Evolutionary conservation across 106 monocot genomes (phyloP).

Genomic region (Posidonia australis): DNA sequence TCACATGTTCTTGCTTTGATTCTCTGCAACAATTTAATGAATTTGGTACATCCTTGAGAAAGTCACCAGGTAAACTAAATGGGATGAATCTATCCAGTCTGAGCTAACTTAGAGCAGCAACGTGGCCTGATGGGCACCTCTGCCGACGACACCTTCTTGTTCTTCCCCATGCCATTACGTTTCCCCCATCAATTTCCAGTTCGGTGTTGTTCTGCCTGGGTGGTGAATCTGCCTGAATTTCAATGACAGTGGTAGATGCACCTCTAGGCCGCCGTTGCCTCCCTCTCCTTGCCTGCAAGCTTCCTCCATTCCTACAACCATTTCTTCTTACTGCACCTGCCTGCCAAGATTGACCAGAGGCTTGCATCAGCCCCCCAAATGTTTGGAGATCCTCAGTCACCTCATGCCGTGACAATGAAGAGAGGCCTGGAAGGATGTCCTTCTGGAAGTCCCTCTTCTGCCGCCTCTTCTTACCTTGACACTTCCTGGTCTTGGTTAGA

Average conservation of each 20-base stretch:
- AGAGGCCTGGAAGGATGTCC: slow-evolving; percentile 61
- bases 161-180: slow-evolving; percentile 48
- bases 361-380: slow-evolving; percentile 42
- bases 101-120: slow-evolving; percentile 4
- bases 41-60: no score
- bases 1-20: no score
- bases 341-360: slow-evolving; percentile 33
- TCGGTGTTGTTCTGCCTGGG: slow-evolving; percentile 8
- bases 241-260: background rate
- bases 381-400: slow-evolving; percentile 59
- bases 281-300: slow-evolving; percentile 16
- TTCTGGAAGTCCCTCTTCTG: slow-evolving; percentile 72
- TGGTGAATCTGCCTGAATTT: slow-evolving; percentile 1
- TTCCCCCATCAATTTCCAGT: slow-evolving; percentile 4
- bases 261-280: slow-evolving; percentile 10
- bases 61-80: no score
- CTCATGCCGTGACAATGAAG: slow-evolving; percentile 50
- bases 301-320: slow-evolving; percentile 10
- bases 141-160: slow-evolving; percentile 40
- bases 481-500: slow-evolving; percentile 30
- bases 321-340: slow-evolving; percentile 18
- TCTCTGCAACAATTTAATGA: no score
- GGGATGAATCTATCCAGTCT: background rate
- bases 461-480: slow-evolving; percentile 37
- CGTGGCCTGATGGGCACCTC: slow-evolving; percentile 13